Conservation (phyloP, 2,329 filamentous ascomycete species). For the Cladosporium sp. region DNA sequence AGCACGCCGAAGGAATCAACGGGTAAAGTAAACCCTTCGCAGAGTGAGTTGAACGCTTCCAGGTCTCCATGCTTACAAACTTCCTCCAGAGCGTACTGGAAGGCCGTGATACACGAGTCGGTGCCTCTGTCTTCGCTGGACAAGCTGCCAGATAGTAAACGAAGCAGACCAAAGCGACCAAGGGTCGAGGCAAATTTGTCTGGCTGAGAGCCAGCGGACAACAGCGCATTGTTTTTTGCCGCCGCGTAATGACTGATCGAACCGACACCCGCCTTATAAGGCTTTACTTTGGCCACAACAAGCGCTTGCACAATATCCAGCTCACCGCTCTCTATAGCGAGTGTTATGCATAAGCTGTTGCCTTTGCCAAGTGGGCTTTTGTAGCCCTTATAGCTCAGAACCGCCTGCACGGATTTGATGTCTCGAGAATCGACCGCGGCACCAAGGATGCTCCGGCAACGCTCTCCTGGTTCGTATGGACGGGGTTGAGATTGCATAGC, state of each 20-base stretch:
- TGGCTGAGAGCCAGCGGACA: background rate
- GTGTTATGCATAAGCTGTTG: background rate
- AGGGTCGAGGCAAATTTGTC: background rate
- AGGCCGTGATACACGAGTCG: background rate
- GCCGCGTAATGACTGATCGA: background rate
- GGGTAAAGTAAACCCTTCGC: too few species aligned
- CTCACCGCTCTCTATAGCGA: background rate
- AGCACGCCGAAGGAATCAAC: background rate
- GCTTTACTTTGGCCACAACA: background rate
- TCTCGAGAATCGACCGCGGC: background rate
- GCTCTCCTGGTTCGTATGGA: background rate
- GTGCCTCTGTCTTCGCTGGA: too few species aligned
- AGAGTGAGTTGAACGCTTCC: background rate
- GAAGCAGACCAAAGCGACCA: background rate
- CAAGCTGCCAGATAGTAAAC: background rate
- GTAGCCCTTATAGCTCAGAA: background rate
- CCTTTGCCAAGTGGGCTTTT: background rate
- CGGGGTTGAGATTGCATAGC: background rate
- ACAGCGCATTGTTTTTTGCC: background rate
- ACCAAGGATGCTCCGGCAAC: background rate
- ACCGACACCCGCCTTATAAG: background rate
- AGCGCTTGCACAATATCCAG: background rate
- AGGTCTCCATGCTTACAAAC: background rate
- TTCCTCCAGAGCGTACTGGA: background rate
- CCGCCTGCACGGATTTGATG: background rate